phyloP scores from a whole-genome alignment of 1,139 yeast species.

The Protomyces inundatus region DNA sequence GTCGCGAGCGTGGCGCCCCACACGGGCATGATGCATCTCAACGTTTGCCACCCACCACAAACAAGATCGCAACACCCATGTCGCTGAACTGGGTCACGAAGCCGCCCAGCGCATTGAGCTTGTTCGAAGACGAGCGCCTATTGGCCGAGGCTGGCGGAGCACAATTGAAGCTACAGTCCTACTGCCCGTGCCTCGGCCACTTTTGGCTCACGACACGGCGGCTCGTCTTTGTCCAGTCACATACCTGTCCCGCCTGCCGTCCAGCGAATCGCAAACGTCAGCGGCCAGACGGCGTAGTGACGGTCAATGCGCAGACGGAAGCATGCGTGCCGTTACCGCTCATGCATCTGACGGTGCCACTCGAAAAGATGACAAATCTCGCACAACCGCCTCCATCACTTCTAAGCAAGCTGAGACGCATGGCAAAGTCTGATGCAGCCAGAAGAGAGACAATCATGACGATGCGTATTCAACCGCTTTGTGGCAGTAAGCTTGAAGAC shows the following conservation, averaged over 20 bases:
- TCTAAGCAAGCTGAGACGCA: background rate
- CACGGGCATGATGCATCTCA: no score
- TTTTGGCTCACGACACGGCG: background rate
- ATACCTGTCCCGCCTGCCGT: background rate
- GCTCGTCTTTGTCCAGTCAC: background rate
- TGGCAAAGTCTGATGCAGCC: no score
- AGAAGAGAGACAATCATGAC: background rate
- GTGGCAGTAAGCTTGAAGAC: background rate
- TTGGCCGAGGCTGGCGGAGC: background rate
- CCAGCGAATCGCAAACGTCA: background rate
- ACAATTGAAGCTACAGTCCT: background rate
- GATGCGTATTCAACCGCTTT: background rate
- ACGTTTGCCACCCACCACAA: no score
- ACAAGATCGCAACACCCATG: background rate
- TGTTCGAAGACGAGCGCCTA: background rate
- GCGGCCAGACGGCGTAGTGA: no score
- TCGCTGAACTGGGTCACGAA: background rate
- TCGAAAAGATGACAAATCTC: background rate
- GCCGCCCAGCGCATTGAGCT: background rate
- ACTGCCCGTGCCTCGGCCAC: background rate
- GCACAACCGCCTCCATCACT: background rate
- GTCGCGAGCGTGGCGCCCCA: no score
- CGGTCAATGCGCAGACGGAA: background rate
- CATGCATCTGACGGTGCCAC: background rate
- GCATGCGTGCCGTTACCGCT: background rate